A percentile compares a stretch with the other conserved stretches of the same genome.
Evolutionary conservation across 106 monocot genomes (phyloP).

Genomic region (Agapanthus africanus): DNA sequence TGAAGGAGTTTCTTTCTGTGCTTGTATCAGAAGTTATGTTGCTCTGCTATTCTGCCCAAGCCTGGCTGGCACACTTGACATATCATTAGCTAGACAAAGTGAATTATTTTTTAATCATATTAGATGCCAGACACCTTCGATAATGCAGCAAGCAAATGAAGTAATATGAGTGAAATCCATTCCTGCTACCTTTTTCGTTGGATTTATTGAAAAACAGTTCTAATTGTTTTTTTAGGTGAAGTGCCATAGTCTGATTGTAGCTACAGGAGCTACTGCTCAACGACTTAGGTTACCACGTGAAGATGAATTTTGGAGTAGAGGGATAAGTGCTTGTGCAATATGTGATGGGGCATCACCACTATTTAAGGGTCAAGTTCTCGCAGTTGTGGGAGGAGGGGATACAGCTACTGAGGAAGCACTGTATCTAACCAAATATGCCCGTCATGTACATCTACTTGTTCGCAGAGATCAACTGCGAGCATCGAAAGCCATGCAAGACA

Average conservation of each 20-base stretch:
- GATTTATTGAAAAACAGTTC: neutral
- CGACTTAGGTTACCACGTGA: conserved; percentile 86
- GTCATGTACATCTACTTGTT: conserved; percentile 90
- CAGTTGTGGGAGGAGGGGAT: conserved; percentile 95
- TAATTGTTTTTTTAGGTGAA: conserved; percentile 55
- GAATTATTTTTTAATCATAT: neutral
- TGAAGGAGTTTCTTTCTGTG: neutral
- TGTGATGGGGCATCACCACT: conserved; percentile 98
- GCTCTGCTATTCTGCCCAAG: too few relatives aligned
- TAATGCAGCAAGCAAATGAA: neutral
- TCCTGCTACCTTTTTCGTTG: neutral
- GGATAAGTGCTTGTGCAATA: conserved; percentile 99
- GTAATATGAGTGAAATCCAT: neutral
- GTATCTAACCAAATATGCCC: conserved; percentile 97
- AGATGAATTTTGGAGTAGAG: conserved; percentile 99
- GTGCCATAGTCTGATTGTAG: conserved; percentile 77
- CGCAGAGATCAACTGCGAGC: conserved; percentile 63
- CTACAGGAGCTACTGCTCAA: conserved; percentile 94
- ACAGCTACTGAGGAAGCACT: conserved; percentile 95
- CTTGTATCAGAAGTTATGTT: neutral
- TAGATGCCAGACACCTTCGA: neutral
- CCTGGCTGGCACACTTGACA: neutral
- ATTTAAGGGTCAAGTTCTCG: conserved; percentile 87
- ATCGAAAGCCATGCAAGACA: conserved; percentile 97
- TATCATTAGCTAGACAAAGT: neutral